Evolutionary conservation across 1,284 basidiomycete species (phyloP).

Genomic region (Papiliotrema flavescens): DNA sequence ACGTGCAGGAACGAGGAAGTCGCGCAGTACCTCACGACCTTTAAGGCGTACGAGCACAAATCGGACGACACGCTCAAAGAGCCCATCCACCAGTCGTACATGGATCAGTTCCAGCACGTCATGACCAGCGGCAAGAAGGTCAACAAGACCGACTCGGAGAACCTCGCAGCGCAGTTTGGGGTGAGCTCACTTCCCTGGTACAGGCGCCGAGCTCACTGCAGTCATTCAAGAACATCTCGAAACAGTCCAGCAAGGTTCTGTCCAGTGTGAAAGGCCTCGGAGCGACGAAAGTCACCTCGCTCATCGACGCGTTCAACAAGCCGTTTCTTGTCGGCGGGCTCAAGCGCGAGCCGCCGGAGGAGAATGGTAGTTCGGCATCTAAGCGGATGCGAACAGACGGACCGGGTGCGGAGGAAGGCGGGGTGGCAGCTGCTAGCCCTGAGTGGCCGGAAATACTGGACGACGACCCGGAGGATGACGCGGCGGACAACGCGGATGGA

Average conservation of each 20-base stretch:
- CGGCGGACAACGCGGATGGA: too few relatives aligned
- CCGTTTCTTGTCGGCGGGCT: slow-evolving; percentile 49
- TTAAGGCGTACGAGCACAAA: slow-evolving; percentile 91
- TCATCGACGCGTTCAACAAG: slow-evolving; percentile 54
- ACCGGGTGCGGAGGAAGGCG: not conserved
- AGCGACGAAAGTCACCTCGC: slow-evolving; percentile 78
- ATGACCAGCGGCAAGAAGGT: slow-evolving; percentile 88
- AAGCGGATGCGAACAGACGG: not conserved
- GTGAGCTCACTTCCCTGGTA: slow-evolving; percentile 55
- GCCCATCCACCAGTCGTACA: slow-evolving; percentile 81
- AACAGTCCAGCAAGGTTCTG: slow-evolving; percentile 68
- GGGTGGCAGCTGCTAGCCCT: slow-evolving; percentile 15
- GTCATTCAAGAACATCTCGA: slow-evolving; percentile 79
- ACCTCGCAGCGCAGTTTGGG: slow-evolving; percentile 85
- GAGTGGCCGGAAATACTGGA: slow-evolving; percentile 27
- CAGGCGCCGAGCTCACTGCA: slow-evolving; percentile 6
- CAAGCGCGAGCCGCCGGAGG: slow-evolving; percentile 4
- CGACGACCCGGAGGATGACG: slow-evolving; percentile 9
- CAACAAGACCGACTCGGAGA: slow-evolving; percentile 96
- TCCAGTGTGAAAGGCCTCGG: slow-evolving; percentile 88
- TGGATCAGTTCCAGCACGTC: slow-evolving; percentile 73
- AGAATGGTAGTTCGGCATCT: not conserved
- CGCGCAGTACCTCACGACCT: slow-evolving; percentile 82
- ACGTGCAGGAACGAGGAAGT: slow-evolving; percentile 74
- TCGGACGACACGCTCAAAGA: slow-evolving; percentile 93